Evolutionary conservation across 192 early-diverging fungal genomes (phyloP), one percentile per base, ranked within the genome.

Genomic region (Mortierella alpina): DNA sequence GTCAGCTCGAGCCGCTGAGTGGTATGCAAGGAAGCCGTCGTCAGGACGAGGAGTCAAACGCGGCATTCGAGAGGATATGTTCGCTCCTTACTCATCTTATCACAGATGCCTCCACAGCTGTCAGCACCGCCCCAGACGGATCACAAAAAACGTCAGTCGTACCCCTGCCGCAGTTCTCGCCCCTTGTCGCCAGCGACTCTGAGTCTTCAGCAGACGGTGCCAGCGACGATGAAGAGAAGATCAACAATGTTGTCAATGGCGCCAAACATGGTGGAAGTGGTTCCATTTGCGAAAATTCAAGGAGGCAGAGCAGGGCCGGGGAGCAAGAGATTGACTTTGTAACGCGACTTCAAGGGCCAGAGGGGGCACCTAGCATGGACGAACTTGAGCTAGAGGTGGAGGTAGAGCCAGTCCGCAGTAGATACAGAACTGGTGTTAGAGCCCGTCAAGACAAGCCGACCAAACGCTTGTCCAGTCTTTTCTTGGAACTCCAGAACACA

Each of bases 41-140:
- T 6, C 42, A 62, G 2, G 77, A 74, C 0, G 48, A 13, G 4
- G 84, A 85, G 46, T 69, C 69, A 4, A 77, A 71, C 45, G 64
- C 56, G 2, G 39, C 73, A 4, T 85, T 82, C 45, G 79, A 77
- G 2, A 49, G 79, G 39, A 85, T 85, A 60, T 66, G 69, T 45
- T 70, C 64, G 7, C 47, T 82, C 7, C 56, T 85, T 23, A 66
- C 57, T 4, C 58, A 64, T 12, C 58, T 85, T 14, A 70, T 85
- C n/a, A 67, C 66, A 47, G 84, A 85, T 63, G 84, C 84, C 1
- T 73, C 74, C 10, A 75, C 79, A 10, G 84, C 84, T 11, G 78
- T 85, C 14, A 72, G 63, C 54, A 66, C 71, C 23, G 70, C 79
- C 4, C 60, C 80, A 15, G 80, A 73, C 46, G 79, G 78, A 12